Base-by-base conservation (phyloP, 2,329 filamentous ascomycete genomes). In the Neonectria neomacrospora region DNA sequence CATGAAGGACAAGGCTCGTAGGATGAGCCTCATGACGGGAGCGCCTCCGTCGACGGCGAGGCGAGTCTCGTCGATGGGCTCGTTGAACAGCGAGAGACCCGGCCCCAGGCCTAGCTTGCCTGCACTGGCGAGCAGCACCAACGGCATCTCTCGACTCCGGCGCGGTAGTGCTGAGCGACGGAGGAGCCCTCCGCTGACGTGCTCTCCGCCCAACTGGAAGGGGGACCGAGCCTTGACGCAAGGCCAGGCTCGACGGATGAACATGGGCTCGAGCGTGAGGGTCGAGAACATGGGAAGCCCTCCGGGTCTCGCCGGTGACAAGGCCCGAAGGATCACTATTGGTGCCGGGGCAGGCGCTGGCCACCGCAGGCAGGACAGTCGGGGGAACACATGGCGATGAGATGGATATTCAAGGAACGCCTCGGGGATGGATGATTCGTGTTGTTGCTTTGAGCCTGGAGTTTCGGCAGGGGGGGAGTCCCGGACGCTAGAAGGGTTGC, bases 161-260 rank as follows among this genome's bases (percentile, higher is more conserved):
- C 80, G 85, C 41, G 80, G 80, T 63, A 85, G 83, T 63, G 73
- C 80, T 2, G 85, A 87, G 74, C 79, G 83, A 51, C 80, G 83
- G 37, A 79, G 81, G 54, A 86, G 83, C 64, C 85, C 85, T 12
- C 85, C 86, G 14, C 81, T 88, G 69, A 74, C 79, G 34, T 87
- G 84, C 74, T 84, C 84, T 37, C 82, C 85, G 2, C 77, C 80
- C 2, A 80, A 84, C 22, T 70, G 69, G 58, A 77, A 74, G 54
- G 64, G 73, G 16, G 76, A 80, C 23, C 76, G 78, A 63, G 74
- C 77, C 3, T 79, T 88, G 65, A 87, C 85, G 11, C 77, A 83
- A 1, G 85, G 85, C 2, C 86, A 88, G 71, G 86, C 85, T 22
- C 77, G 86, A 55, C 80, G 86, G 48, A 88, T 88, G 85, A 85